Evolutionary conservation across 306 rosid species (phyloP).

Genomic region (Lathyrus tuberosus): DNA sequence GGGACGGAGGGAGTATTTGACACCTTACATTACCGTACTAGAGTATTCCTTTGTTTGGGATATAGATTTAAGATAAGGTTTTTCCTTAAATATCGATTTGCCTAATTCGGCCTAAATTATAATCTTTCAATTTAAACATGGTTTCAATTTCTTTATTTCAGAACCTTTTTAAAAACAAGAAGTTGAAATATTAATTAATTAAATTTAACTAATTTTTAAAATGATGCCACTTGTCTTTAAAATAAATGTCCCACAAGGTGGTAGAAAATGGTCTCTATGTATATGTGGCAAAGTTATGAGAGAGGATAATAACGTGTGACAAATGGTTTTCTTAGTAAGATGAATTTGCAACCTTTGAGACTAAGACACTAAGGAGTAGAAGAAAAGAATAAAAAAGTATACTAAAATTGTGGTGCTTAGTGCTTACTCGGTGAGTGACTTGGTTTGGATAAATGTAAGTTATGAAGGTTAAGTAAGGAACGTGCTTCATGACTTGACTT

Average conservation of each 20-base stretch:
- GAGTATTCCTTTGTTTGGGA: conserved; percentile 4
- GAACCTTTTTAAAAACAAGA: conserved; percentile 16
- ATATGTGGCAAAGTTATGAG: conserved; percentile 23
- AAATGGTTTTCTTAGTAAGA: conserved; percentile 36
- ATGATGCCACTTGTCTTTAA: conserved; percentile 36
- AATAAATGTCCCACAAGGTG: conserved; percentile 38
- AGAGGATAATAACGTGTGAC: conserved; percentile 41
- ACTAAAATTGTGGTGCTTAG: neutral
- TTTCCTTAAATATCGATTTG: conserved; percentile 24
- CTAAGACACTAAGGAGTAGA: conserved; percentile 32
- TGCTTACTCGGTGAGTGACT: conserved; percentile 49
- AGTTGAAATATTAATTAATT: conserved; percentile 24
- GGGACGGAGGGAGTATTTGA: no score
- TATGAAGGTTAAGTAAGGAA: conserved; percentile 44
- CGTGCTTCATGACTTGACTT: conserved; percentile 48
- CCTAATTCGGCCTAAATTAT: conserved; percentile 34
- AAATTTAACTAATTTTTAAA: conserved; percentile 9
- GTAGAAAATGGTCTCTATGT: conserved; percentile 14
- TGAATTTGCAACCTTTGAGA: conserved; percentile 34
- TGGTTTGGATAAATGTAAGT: conserved; percentile 42
- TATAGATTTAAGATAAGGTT: conserved; percentile 12
- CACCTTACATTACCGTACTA: conserved; percentile 8
- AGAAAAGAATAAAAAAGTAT: conserved; percentile 10
- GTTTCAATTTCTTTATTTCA: neutral
- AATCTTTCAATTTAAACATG: neutral